Percentiles rank a stretch among this genome's conserved stretches.
phyloP scores from a whole-genome alignment of 495 filamentous ascomycete genomes.

The Opeltia flavorubescens region DNA sequence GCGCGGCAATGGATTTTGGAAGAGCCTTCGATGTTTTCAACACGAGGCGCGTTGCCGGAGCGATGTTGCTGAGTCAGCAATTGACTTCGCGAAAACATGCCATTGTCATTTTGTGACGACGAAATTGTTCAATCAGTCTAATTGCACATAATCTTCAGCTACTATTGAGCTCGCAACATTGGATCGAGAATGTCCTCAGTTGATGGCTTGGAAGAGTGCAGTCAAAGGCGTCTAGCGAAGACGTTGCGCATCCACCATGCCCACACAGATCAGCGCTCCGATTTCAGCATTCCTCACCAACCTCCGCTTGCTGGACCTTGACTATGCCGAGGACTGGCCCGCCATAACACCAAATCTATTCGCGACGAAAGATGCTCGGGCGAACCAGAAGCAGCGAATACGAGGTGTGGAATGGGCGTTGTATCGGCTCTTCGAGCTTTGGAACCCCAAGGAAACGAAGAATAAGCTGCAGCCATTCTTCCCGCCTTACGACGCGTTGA shows the following conservation, averaged over 20 bases:
- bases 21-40: background rate
- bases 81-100: background rate
- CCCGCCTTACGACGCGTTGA: conserved; percentile 71
- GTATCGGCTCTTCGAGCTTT: conserved; percentile 67
- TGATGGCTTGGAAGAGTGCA: background rate
- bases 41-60: background rate
- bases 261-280: background rate
- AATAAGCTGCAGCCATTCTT: conserved; percentile 83
- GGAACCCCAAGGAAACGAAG: conserved; percentile 58
- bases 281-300: conserved; percentile 49
- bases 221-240: too few relatives aligned
- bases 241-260: background rate
- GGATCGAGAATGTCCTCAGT: background rate
- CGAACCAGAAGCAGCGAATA: conserved; percentile 66
- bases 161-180: too few relatives aligned
- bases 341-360: conserved; percentile 49
- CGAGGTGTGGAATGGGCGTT: conserved; percentile 73
- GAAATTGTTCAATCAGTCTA: background rate
- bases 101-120: background rate
- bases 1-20: too few relatives aligned
- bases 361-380: conserved; percentile 46
- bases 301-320: conserved; percentile 63
- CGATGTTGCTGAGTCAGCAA: background rate
- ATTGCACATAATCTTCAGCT: too few relatives aligned
- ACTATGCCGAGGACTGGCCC: conserved; percentile 65